Evolutionary conservation across 192 early-diverging fungal species (phyloP), one percentile per base, ranked within the genome.

Genomic region (Gonapodya sp.): DNA sequence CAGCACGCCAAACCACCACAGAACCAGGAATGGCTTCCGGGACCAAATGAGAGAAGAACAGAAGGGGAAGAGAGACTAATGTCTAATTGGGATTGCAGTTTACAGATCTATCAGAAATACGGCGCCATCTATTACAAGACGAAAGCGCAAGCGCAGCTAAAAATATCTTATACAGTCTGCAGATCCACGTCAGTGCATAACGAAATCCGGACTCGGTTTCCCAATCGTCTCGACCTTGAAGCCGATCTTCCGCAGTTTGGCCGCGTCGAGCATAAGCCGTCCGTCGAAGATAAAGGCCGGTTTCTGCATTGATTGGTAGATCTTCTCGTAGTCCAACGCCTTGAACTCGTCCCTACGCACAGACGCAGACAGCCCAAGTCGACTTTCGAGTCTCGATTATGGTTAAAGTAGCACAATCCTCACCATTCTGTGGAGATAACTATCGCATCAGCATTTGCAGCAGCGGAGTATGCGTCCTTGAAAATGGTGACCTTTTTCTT

Each of bases 221-320:
- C 95, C 95, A 82, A 96, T 89, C 64, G 89, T 87, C 73, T 89
- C 82, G 34, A 93, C 90, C 24, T 87, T 82, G 88, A 98, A 97
- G 18, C 96, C 96, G 81, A 97, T 93, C 34, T 88, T 80, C 77
- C 87, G 84, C 32, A 98, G 83, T 79, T 88, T 86, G 73, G 84
- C 82, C 73, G 83, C 83, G 83, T 94, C 91, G 35, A 96, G 84
- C 80, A 96, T 89, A 36, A 95, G 85, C 75, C 95, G 93, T 73
- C 96, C 96, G 80, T 98, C 96, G 88, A 97, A 96, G 73, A 96
- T 86, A 81, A 92, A 94, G 35, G 94, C 94, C 33, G 94, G 95
- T 84, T 93, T 94, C 73, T 92, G 87, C 94, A 95, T 95, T 33
- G 85, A 83, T 33, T 85, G 84, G 80, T 90, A 92, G 36, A 95